Conservation (phyloP, 2,329 filamentous ascomycete species). For the Ceratocystiopsis brevicomis region DNA sequence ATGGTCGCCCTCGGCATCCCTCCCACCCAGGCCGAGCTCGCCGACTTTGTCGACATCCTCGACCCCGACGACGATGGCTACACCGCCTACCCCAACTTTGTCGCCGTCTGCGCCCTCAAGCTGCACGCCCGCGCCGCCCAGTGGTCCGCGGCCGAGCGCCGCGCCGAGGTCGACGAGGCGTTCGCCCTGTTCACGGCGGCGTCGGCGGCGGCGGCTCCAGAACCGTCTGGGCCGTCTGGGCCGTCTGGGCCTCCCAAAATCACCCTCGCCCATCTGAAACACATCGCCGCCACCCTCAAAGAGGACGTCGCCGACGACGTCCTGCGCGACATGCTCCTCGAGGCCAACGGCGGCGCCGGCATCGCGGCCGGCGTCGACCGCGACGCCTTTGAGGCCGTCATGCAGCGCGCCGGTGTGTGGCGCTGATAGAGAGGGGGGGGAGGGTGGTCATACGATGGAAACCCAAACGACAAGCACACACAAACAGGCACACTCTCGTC, state of each 20-base stretch:
- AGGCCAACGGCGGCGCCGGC: slow-evolving; percentile 70
- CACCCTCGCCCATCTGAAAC: slow-evolving; percentile 56
- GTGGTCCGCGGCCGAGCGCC: slow-evolving; percentile 30
- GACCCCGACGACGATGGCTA: slow-evolving; percentile 68
- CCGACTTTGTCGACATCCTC: slow-evolving; percentile 59
- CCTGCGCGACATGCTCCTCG: slow-evolving; percentile 81
- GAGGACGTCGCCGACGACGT: slow-evolving; percentile 59
- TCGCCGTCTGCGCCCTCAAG: slow-evolving; percentile 77
- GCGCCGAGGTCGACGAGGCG: slow-evolving; percentile 58
- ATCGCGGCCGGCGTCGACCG: slow-evolving; percentile 51
- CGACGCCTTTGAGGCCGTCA: slow-evolving; percentile 72
- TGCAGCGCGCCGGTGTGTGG: slow-evolving; percentile 71
- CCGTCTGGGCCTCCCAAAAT: slow-evolving; percentile 32
- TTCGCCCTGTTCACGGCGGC: slow-evolving; percentile 57
- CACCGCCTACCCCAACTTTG: slow-evolving; percentile 62
- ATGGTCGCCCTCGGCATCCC: slow-evolving; percentile 66
- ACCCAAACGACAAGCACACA: no score
- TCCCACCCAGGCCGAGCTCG: slow-evolving; percentile 45
- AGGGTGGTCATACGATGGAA: no score
- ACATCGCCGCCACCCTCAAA: slow-evolving; percentile 63
- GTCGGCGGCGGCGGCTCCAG: background rate
- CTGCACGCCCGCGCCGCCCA: slow-evolving; percentile 42
- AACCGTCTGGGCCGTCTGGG: no score
- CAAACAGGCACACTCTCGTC: no score
- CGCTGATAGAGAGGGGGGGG: slow-evolving; percentile 15